These are phyloP conservation scores for Bocquillonia castaneifolia DNA, from an alignment of 441 rosid genomes.

Conservation along the genomic window DNA sequence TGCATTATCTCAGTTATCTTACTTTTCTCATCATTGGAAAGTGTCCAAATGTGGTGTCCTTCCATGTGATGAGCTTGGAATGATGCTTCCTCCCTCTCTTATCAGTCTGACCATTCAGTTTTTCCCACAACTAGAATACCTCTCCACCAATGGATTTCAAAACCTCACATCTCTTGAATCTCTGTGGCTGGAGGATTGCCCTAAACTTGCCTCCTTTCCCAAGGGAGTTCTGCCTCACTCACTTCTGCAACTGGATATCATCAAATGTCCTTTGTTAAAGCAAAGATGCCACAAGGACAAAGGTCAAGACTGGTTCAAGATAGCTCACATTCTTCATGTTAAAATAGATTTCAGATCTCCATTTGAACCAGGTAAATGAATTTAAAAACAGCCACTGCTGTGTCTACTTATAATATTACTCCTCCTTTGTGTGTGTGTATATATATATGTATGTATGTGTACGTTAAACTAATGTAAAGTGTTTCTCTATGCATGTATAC, in stretches of 20 bases:
- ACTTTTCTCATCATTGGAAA: conserved; percentile 1
- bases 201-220: not conserved
- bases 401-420: too few species aligned
- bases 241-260: not conserved
- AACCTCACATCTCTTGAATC: not conserved
- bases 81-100: conserved; percentile 5
- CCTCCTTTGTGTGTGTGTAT: too few species aligned
- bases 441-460: too few species aligned
- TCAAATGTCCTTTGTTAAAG: not conserved
- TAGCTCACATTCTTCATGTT: not conserved
- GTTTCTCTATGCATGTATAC: too few species aligned
- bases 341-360: not conserved
- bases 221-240: not conserved
- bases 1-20: conserved; percentile 15
- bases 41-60: conserved; percentile 4
- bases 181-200: not conserved
- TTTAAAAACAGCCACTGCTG: too few species aligned
- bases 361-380: not conserved
- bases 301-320: not conserved
- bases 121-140: not conserved
- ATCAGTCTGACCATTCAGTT: not conserved
- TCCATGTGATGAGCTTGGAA: conserved; percentile 12
- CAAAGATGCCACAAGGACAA: not conserved
- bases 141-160: not conserved
- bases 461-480: too few species aligned